Conservation (phyloP, 2,329 filamentous ascomycete species). For the Aspergillus alliaceus region DNA sequence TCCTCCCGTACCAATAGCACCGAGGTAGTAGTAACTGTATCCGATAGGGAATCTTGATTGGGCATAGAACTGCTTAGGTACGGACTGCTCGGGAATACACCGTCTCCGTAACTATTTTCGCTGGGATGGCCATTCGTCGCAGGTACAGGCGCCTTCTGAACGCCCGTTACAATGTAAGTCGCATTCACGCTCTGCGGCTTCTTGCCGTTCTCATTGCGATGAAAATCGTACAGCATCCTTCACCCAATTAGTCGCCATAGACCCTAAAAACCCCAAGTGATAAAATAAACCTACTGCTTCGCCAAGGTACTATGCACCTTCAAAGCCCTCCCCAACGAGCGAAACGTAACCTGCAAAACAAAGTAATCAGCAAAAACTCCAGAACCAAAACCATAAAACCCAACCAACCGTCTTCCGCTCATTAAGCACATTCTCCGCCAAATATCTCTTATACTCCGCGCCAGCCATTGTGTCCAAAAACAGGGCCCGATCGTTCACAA, state of each 20-base stretch:
- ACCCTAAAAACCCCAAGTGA: constrained; percentile 20
- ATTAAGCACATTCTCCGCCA: constrained; percentile 73
- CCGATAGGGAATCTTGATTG: constrained; percentile 50
- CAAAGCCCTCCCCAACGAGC: constrained; percentile 75
- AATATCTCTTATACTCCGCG: constrained; percentile 65
- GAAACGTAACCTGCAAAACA: constrained; percentile 75
- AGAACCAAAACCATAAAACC: neutral
- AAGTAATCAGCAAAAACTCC: neutral
- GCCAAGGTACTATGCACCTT: constrained; percentile 83
- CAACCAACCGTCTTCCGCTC: constrained; percentile 68
- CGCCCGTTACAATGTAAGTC: constrained; percentile 84
- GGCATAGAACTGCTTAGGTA: constrained; percentile 67
- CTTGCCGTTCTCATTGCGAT: constrained; percentile 73
- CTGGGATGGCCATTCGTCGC: constrained; percentile 49
- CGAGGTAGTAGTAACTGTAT: constrained; percentile 56
- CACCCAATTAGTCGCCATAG: constrained; percentile 5
- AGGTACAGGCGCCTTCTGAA: constrained; percentile 47
- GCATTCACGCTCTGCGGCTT: constrained; percentile 76
- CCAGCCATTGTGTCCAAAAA: constrained; percentile 34
- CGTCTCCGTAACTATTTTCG: constrained; percentile 63
- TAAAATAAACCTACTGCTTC: constrained; percentile 67
- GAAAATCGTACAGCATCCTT: constrained; percentile 86
- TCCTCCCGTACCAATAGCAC: constrained; percentile 72
- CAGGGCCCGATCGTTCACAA: no score
- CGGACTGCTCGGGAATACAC: constrained; percentile 63